Base-by-base conservation (phyloP, 148 eudicot genomes). In the Dysphania ambrosioides region DNA sequence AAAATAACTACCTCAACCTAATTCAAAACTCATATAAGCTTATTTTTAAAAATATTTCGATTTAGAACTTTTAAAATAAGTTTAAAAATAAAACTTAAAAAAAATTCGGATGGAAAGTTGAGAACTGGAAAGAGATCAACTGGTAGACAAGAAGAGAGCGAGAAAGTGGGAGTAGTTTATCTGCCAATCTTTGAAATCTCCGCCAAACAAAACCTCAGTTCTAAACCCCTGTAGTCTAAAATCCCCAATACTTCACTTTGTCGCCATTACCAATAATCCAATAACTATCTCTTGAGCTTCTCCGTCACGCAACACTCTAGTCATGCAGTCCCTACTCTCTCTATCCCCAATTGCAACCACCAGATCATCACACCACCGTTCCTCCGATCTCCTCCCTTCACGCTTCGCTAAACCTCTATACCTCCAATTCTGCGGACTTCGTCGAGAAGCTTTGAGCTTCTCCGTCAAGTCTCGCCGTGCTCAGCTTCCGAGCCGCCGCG, bases 341-440 rank as follows among this genome's bases (percentile, higher is more conserved):
- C 77, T 81, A 69, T 81, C 90, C 21, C 60, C 89, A 44, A 30
- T 75, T 53, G n/a, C n/a, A n/a, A 30, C 78, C 2, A 31, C 81
- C 83, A 82, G 82, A 85, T 86, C 87, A 68, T 77, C 55, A 44
- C 32, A 23, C 81, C 53, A 16, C 62, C 66, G 74, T 65, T 60
- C n/a, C 59, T 21, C 62, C 66, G 74, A 69, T 60, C 21, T 63
- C 15, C 21, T 63, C 15, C 51, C 72, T 26, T 27, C 78, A 56
- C 8, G 47, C 24, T 74, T 21, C 26, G 63, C 70, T 70, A 83
- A 71, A 80, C 85, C 30, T 16, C 71, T 59, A 27, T 42, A 40
- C 6, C 87, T 93, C 51, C 83, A 92, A 5, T 94, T 89, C 70
- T 94, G 98, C 73, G 98, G 98, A 13, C 90, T 94, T 51, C 77